Base-by-base conservation (phyloP, 768 basidiomycete species). In the Kwoniella sp. region DNA sequence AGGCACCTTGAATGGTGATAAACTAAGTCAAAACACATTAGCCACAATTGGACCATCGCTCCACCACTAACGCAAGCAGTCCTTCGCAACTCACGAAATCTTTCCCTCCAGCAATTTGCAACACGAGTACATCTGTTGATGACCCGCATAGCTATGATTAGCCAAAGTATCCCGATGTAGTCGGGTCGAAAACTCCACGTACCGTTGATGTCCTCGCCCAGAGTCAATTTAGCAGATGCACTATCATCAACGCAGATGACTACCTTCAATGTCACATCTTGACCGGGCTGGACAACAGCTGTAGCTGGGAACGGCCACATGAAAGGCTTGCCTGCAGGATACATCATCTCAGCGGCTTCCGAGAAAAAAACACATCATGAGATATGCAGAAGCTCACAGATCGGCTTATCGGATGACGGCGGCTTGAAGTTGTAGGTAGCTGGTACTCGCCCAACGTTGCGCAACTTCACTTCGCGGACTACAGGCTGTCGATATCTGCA, bases 151-250 rank as follows among this genome's bases (percentile, higher is more conserved):
- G 25, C 20, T 8, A 34, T 4, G 31, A 17, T 25, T 37, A 34
- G 17, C 25, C 34, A 1, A 58, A n/a, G 22, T 48, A 48, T 41
- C 47, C 7, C 5, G 47, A 48, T 48, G 15, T 4, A 48, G 47
- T 51, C 26, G 13, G n/a, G n/a, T n/a, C n/a, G n/a, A n/a, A n/a
- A n/a, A n/a, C n/a, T n/a, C n/a, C n/a, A 38, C 66, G 55, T 26
- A 77, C 73, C 73, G 22, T 70, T 74, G 67, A 75, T 68, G 22
- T 74, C 75, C 29, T 66, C 65, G 7, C 70, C 72, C 26, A 68
- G 26, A n/a, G 73, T 70, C 48, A 76, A 45, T 31, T 48, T 58
- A 3, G 60, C 34, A 7, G 75, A 59, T 47, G 65, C 67, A 11
- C 15, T 2, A 15, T 70, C 69, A 25, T 73, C 68, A 5, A 74